These are phyloP conservation scores for Hypholoma fasciculare DNA, from an alignment of 768 basidiomycete species.

Conservation along the genomic window DNA sequence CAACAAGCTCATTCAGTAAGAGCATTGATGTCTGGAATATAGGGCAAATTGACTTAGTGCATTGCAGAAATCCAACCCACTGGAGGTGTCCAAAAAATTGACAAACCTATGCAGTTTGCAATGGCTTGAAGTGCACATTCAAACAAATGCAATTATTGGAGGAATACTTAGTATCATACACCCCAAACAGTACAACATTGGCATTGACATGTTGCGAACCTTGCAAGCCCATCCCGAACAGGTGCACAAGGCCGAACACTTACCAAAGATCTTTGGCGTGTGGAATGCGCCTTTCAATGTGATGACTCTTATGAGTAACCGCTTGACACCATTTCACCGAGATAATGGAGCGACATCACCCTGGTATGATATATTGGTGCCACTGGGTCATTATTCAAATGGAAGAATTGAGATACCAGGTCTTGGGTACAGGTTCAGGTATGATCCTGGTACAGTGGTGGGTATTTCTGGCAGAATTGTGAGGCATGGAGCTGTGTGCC, in stretches of 20 bases:
- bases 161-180: background rate
- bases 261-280: background rate
- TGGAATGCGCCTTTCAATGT: background rate
- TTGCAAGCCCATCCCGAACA: background rate
- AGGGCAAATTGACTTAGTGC: background rate
- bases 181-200: background rate
- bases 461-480: no score
- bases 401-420: background rate
- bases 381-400: background rate
- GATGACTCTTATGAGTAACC: background rate
- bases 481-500: no score
- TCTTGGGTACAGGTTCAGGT: background rate
- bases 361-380: background rate
- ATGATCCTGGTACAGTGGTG: no score
- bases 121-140: background rate
- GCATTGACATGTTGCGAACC: background rate
- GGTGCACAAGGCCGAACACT: background rate
- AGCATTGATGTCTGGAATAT: background rate
- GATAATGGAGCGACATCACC: background rate
- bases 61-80: background rate
- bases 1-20: background rate
- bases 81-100: background rate
- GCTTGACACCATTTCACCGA: background rate
- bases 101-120: background rate
- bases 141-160: background rate